phyloP scores from a whole-genome alignment of 441 rosid species.

The Hypseocharis bilobata region DNA sequence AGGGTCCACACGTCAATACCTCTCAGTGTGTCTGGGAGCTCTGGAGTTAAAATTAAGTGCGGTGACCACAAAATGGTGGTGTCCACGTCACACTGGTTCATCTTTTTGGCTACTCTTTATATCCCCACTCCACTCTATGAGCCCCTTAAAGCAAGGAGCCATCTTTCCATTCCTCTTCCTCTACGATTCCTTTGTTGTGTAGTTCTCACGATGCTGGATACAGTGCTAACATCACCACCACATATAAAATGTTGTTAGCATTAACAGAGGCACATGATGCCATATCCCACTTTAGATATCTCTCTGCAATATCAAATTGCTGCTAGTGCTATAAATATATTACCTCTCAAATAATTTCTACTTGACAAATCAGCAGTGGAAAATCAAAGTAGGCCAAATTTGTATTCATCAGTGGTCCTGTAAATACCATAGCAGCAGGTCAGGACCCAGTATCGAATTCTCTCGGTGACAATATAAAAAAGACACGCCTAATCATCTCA shows the following conservation, averaged over 20 bases:
- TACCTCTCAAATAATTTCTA: slow-evolving; percentile 2
- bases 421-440: slow-evolving; percentile 4
- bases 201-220: slow-evolving; percentile 19
- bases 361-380: not conserved
- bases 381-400: slow-evolving; percentile 9
- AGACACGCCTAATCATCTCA: not conserved
- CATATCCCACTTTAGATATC: slow-evolving; percentile 37
- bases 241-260: slow-evolving; percentile 20
- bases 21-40: not conserved
- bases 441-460: not conserved
- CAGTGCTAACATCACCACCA: slow-evolving; percentile 31
- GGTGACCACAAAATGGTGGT: slow-evolving; percentile 47
- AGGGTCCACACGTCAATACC: slow-evolving; percentile 3
- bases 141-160: slow-evolving; percentile 27
- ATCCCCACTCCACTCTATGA: slow-evolving; percentile 30
- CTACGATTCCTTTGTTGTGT: slow-evolving; percentile 4
- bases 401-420: slow-evolving; percentile 8
- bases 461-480: not conserved
- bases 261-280: slow-evolving; percentile 31
- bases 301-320: slow-evolving; percentile 23
- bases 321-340: slow-evolving; percentile 22
- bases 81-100: slow-evolving; percentile 39
- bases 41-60: slow-evolving; percentile 32
- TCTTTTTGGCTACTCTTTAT: slow-evolving; percentile 20
- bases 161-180: slow-evolving; percentile 15